These are phyloP conservation scores for Clarireedia monteithiana DNA, from an alignment of 2,329 filamentous ascomycete species.

Conservation along the genomic window DNA sequence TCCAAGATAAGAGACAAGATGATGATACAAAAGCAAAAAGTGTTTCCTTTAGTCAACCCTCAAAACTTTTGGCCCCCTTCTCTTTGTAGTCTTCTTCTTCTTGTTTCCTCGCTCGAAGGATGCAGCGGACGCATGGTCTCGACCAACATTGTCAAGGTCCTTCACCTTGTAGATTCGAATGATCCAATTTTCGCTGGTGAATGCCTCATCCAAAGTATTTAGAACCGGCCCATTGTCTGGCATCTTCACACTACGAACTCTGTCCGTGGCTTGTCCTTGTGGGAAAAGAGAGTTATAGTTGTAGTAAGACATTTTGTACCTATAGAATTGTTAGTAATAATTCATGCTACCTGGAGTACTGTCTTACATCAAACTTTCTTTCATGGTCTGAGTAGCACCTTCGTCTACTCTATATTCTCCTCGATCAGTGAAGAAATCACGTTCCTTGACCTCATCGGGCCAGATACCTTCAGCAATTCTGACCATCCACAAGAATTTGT, in stretches of 20 bases:
- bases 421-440: conserved; percentile 86
- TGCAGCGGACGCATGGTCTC: conserved; percentile 66
- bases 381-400: conserved; percentile 93
- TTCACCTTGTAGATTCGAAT: conserved; percentile 99
- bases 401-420: conserved; percentile 94
- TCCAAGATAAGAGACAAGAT: conserved; percentile 14
- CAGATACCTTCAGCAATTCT: conserved; percentile 98
- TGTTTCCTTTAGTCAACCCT: conserved; percentile 54
- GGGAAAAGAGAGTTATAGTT: conserved; percentile 93
- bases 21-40: conserved; percentile 25
- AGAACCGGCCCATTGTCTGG: conserved; percentile 82
- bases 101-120: conserved; percentile 74
- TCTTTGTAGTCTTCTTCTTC: conserved; percentile 71
- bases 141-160: conserved; percentile 90
- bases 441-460: conserved; percentile 98
- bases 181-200: conserved; percentile 99
- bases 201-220: conserved; percentile 89
- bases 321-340: conserved; percentile 33
- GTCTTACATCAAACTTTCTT: conserved; percentile 95
- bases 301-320: conserved; percentile 99
- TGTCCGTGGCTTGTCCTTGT: conserved; percentile 79
- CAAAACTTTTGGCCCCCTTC: conserved; percentile 62
- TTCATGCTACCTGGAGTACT: not conserved
- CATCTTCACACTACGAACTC: conserved; percentile 73
- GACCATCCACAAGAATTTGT: conserved; percentile 99